Evolutionary conservation across 345 rosid genomes (phyloP).

Genomic region (Adansonia digitata): DNA sequence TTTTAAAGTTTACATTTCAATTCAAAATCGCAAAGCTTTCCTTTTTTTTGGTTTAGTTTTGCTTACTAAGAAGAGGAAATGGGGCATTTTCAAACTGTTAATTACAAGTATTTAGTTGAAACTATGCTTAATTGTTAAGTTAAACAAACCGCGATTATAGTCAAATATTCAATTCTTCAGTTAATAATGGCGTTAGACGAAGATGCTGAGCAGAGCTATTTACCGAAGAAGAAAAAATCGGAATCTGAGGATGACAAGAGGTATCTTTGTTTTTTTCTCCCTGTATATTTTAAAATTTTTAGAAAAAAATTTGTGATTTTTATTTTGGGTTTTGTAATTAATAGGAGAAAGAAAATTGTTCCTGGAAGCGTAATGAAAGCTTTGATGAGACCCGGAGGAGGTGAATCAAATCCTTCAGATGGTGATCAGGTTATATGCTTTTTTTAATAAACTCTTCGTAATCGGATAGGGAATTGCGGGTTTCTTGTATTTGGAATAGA

Average conservation of each 20-base stretch:
- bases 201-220: conserved; percentile 23
- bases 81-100: not conserved
- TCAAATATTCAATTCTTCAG: not conserved
- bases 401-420: conserved; percentile 68
- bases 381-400: conserved; percentile 81
- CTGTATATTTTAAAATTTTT: not conserved
- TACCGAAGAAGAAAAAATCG: conserved; percentile 45
- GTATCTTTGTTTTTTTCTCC: conserved; percentile 10
- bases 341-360: conserved; percentile 80
- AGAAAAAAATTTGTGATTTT: not conserved
- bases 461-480: not conserved
- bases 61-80: not conserved
- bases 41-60: not conserved
- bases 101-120: not conserved
- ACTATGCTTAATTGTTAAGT: not conserved
- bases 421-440: conserved; percentile 73
- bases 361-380: conserved; percentile 95
- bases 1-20: not conserved
- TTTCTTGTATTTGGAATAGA: not conserved
- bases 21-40: not conserved
- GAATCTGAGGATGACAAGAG: conserved; percentile 60
- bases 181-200: conserved; percentile 38
- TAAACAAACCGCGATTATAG: not conserved
- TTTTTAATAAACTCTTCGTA: not conserved
- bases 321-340: conserved; percentile 9